Percentiles rank a stretch among this genome's conserved stretches.
Evolutionary conservation across 805 yeast genomes (phyloP).

Genomic region (Yarrowia hollandica): DNA sequence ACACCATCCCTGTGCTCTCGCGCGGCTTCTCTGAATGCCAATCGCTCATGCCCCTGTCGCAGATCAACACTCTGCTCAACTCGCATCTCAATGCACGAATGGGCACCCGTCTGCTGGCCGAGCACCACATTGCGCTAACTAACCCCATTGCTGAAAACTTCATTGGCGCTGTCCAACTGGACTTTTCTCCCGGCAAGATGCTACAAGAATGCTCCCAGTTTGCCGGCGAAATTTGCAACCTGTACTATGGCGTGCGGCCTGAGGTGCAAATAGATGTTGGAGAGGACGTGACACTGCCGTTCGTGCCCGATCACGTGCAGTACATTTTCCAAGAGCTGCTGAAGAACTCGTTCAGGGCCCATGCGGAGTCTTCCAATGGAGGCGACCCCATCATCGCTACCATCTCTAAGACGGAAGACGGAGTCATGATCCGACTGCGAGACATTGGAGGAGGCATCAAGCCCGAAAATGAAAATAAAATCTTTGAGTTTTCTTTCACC

Average conservation of each 20-base stretch:
- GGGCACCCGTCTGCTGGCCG: slow-evolving; percentile 80
- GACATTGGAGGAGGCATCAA: slow-evolving; percentile 91
- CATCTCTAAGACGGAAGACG: slow-evolving; percentile 48
- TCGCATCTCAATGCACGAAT: slow-evolving; percentile 80
- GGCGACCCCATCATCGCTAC: slow-evolving; percentile 51
- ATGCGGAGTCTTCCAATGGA: slow-evolving; percentile 58
- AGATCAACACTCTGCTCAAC: slow-evolving; percentile 65
- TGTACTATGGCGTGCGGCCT: slow-evolving; percentile 80
- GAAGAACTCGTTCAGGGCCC: slow-evolving; percentile 86
- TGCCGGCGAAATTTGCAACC: slow-evolving; percentile 77
- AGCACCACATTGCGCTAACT: slow-evolving; percentile 74
- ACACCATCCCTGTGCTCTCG: slow-evolving; percentile 78
- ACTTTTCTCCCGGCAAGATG: slow-evolving; percentile 62
- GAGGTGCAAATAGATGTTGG: slow-evolving; percentile 58
- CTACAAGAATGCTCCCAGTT: slow-evolving; percentile 65
- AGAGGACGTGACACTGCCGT: slow-evolving; percentile 66
- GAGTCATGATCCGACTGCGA: slow-evolving; percentile 72
- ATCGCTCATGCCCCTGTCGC: slow-evolving; percentile 46
- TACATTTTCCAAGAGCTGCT: slow-evolving; percentile 83
- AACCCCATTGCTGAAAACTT: slow-evolving; percentile 48
- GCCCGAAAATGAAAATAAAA: slow-evolving; percentile 59
- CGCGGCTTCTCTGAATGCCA: slow-evolving; percentile 76
- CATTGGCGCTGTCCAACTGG: slow-evolving; percentile 67
- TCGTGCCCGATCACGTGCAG: slow-evolving; percentile 83
- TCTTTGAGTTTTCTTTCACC: slow-evolving; percentile 84